Evolutionary conservation across 164 flowering plant species (phyloP).

Genomic region (Chimonanthus praecox): DNA sequence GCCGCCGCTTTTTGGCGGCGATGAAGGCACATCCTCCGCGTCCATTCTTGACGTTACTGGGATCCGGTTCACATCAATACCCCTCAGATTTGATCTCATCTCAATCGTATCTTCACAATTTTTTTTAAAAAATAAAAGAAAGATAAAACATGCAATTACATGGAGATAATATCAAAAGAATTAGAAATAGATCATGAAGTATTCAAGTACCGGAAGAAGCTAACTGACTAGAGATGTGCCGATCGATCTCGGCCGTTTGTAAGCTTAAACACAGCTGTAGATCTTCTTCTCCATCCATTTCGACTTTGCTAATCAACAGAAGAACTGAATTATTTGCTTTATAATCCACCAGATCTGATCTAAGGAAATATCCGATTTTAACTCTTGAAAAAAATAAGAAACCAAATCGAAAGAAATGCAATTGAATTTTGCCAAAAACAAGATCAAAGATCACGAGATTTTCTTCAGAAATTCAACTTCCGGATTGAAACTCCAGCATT

Average conservation of each 20-base stretch:
- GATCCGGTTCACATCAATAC: conserved; percentile 4
- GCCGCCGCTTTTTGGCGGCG: conserved; percentile 6
- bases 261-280: conserved; percentile 8
- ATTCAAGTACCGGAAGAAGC: conserved; percentile 1
- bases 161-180: no score
- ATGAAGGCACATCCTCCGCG: neutral
- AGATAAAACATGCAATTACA: no score
- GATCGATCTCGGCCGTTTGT: neutral
- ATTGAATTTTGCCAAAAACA: no score
- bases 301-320: no score
- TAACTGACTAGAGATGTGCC: neutral
- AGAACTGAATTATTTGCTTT: no score
- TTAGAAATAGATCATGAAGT: neutral
- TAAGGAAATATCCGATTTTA: no score
- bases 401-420: no score
- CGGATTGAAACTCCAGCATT: no score
- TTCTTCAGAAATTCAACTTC: neutral
- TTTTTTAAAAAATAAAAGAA: no score
- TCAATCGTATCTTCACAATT: neutral
- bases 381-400: no score
- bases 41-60: neutral
- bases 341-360: no score
- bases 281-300: conserved; percentile 6
- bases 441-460: neutral
- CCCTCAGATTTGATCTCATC: neutral